Conservation (phyloP, 768 basidiomycete species). For the Tylopilus vinaceipallidus region DNA sequence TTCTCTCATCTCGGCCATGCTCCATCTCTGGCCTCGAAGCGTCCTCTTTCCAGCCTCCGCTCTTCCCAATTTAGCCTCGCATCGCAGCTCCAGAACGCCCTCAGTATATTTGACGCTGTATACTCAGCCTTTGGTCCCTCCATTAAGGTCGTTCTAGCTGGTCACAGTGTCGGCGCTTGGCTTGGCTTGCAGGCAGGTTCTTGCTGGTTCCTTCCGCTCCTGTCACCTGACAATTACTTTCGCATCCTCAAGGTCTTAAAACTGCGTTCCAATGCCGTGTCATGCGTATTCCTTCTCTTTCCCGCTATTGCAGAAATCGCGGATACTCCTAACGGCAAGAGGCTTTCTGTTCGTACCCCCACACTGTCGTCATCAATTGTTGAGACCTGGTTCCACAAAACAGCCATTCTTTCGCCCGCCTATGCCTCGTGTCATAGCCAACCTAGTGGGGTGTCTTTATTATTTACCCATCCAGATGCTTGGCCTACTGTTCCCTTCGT, state of each 20-base stretch:
- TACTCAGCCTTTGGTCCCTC: conserved; percentile 29
- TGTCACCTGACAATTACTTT: not conserved
- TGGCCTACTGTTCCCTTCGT: conserved; percentile 43
- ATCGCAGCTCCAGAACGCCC: conserved; percentile 52
- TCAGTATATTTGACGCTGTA: conserved; percentile 53
- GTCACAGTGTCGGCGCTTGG: conserved; percentile 78
- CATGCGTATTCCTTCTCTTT: conserved; percentile 59
- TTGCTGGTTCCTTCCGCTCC: not conserved
- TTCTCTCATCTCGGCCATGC: conserved; percentile 68
- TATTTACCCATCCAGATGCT: conserved; percentile 45
- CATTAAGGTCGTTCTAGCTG: conserved; percentile 46
- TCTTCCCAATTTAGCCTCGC: conserved; percentile 36
- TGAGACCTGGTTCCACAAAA: not conserved
- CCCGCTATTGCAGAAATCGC: conserved; percentile 67
- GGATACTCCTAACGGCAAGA: conserved; percentile 60
- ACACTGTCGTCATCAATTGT: no score
- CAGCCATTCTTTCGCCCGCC: conserved; percentile 51
- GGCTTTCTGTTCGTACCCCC: conserved; percentile 48
- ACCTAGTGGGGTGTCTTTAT: conserved; percentile 40
- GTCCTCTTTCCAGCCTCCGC: conserved; percentile 5
- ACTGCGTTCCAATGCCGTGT: conserved; percentile 36
- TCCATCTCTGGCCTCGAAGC: conserved; percentile 29
- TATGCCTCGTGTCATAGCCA: conserved; percentile 42
- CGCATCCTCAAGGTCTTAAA: conserved; percentile 46
- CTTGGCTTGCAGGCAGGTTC: conserved; percentile 53